These are phyloP conservation scores for Neoascochyta sp. DNA, from an alignment of 2,329 filamentous ascomycete genomes.

Conservation along the genomic window DNA sequence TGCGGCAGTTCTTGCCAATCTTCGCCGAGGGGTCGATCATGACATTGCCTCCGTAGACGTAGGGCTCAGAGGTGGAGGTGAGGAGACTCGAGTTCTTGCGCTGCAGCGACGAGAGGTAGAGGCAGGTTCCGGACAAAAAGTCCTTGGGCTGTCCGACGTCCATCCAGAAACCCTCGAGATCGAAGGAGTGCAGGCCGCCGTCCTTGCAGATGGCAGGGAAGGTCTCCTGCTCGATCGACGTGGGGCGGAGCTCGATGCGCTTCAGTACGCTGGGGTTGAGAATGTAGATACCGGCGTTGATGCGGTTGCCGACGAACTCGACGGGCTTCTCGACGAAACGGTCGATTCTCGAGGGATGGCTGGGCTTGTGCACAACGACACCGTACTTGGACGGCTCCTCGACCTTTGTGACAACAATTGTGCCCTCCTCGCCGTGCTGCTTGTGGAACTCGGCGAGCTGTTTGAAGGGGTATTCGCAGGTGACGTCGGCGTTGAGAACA, in stretches of 20 bases:
- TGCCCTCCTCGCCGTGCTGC: slow-evolving; percentile 88
- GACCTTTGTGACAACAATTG: slow-evolving; percentile 97
- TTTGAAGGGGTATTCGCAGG: slow-evolving; percentile 95
- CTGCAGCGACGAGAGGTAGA: slow-evolving; percentile 88
- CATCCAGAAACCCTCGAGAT: slow-evolving; percentile 99
- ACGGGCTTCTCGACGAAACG: slow-evolving; percentile 99
- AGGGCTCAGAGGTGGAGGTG: slow-evolving; percentile 68
- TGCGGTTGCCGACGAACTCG: slow-evolving; percentile 97
- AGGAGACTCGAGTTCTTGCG: slow-evolving; percentile 88
- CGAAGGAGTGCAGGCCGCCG: slow-evolving; percentile 89
- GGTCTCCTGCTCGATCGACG: slow-evolving; percentile 97
- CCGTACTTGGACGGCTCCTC: slow-evolving; percentile 99
- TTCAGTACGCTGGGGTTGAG: slow-evolving; percentile 86
- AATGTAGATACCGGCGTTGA: slow-evolving; percentile 98
- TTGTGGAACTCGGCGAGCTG: slow-evolving; percentile 90
- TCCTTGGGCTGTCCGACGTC: slow-evolving; percentile 98
- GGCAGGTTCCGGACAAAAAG: slow-evolving; percentile 91
- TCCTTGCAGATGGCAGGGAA: slow-evolving; percentile 93
- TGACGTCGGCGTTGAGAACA: slow-evolving; percentile 96
- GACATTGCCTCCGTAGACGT: slow-evolving; percentile 90
- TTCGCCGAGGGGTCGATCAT: slow-evolving; percentile 90
- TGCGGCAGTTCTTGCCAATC: slow-evolving; percentile 97
- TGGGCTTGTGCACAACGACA: slow-evolving; percentile 95
- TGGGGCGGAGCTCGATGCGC: slow-evolving; percentile 92
- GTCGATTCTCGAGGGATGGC: slow-evolving; percentile 86